phyloP scores from a whole-genome alignment of 2,329 filamentous ascomycete species.

The Clonostachys solani region DNA sequence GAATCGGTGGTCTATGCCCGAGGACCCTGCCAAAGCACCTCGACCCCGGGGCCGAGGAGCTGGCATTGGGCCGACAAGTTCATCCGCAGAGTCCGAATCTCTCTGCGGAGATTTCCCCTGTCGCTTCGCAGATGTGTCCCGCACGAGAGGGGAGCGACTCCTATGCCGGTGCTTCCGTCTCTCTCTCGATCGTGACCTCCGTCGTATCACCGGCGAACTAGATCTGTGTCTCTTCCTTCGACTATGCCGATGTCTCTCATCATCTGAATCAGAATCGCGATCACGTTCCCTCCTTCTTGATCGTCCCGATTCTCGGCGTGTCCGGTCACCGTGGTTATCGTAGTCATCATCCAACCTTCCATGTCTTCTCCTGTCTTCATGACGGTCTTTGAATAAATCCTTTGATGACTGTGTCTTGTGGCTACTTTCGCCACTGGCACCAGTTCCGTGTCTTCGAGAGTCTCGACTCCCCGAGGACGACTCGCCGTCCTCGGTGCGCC shows the following conservation, averaged over 20 bases:
- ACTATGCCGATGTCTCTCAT: neutral
- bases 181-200: slow-evolving; percentile 5
- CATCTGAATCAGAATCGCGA: neutral
- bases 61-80: slow-evolving; percentile 72
- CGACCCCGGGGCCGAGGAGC: slow-evolving; percentile 57
- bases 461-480: slow-evolving; percentile 3
- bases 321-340: too few relatives aligned
- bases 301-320: neutral
- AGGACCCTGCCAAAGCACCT: slow-evolving; percentile 56
- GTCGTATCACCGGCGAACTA: slow-evolving; percentile 13
- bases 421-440: neutral
- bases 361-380: slow-evolving; percentile 10
- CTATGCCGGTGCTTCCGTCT: slow-evolving; percentile 21
- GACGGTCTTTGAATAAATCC: slow-evolving; percentile 13
- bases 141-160: slow-evolving; percentile 15
- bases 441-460: slow-evolving; percentile 1
- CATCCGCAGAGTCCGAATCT: slow-evolving; percentile 68
- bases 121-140: neutral
- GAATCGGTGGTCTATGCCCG: slow-evolving; percentile 79
- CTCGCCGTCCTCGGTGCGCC: slow-evolving; percentile 6
- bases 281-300: neutral
- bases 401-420: neutral
- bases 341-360: slow-evolving; percentile 13
- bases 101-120: neutral
- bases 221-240: slow-evolving; percentile 11